These are phyloP conservation scores for Pseudoscleropodium purum DNA, from an alignment of 225 moss, liverwort and hornwort genomes.

Conservation along the genomic window DNA sequence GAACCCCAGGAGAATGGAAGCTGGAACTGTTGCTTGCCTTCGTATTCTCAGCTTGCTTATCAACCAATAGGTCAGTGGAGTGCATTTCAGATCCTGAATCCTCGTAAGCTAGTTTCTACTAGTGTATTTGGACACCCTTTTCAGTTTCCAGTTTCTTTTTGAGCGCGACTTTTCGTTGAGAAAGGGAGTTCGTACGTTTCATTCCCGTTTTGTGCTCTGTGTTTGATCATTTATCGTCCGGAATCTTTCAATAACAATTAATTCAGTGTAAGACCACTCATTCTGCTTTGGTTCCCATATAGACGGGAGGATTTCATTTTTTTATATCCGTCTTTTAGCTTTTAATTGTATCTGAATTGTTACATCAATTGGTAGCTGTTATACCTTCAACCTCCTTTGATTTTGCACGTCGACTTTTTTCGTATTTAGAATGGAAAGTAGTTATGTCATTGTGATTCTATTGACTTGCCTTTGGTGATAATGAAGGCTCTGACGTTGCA, in stretches of 20 bases:
- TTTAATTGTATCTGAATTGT: neutral
- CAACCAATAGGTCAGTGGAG: constrained; percentile 28
- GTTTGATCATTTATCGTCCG: neutral
- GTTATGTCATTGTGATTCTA: neutral
- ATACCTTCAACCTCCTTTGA: neutral
- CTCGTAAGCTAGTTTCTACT: neutral
- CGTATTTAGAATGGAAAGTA: neutral
- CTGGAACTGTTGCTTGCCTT: constrained; percentile 37
- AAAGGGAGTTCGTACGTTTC: neutral
- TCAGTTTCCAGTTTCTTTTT: neutral
- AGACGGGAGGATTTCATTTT: neutral
- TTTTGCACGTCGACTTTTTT: neutral
- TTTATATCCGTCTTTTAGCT: neutral
- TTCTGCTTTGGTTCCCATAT: neutral
- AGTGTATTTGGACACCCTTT: neutral
- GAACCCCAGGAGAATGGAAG: constrained; percentile 1
- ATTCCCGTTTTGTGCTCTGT: neutral
- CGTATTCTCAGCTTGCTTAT: constrained; percentile 11
- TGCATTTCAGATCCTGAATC: neutral
- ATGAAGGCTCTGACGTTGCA: constrained; percentile 8
- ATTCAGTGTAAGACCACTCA: neutral
- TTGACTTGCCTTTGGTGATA: constrained; percentile 5
- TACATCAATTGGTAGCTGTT: neutral
- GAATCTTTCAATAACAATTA: neutral
- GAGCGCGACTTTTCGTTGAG: neutral